These are phyloP conservation scores for Fusarium ambrosium DNA, from an alignment of 2,329 filamentous ascomycete genomes.

Conservation along the genomic window DNA sequence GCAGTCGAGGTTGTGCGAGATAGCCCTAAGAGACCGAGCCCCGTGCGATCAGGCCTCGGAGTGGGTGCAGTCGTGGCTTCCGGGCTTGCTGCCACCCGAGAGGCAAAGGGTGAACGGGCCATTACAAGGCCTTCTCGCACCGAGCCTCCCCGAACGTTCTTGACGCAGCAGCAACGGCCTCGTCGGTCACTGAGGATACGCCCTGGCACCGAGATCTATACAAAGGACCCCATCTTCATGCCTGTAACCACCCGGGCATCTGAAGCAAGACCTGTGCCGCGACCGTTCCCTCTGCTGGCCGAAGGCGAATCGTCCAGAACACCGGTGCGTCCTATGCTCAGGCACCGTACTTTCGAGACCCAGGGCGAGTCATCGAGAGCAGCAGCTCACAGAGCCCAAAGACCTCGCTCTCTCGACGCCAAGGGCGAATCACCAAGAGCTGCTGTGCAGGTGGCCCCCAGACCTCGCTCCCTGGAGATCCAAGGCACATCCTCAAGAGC, in stretches of 20 bases:
- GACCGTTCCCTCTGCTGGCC: constrained; percentile 23
- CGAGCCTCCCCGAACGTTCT: constrained; percentile 42
- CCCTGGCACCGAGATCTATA: constrained; percentile 44
- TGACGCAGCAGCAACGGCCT: constrained; percentile 42
- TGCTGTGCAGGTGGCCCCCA: constrained; percentile 18
- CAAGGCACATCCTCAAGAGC: constrained; percentile 29
- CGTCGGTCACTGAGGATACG: constrained; percentile 37
- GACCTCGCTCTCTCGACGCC: constrained; percentile 33
- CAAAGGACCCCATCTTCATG: constrained; percentile 43
- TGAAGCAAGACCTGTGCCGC: constrained; percentile 25
- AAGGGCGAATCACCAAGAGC: constrained; percentile 30
- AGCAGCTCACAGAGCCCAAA: neutral
- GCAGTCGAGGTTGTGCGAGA: constrained; percentile 15
- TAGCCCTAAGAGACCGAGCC: constrained; percentile 27
- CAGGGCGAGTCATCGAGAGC: constrained; percentile 30
- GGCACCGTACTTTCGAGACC: constrained; percentile 15
- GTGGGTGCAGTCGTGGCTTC: neutral
- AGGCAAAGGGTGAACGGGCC: constrained; percentile 21
- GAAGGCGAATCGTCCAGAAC: constrained; percentile 29
- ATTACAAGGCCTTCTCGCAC: constrained; percentile 23
- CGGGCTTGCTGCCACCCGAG: constrained; percentile 2
- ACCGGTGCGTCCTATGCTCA: constrained; percentile 23
- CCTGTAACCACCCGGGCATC: constrained; percentile 37
- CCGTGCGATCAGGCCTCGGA: constrained; percentile 16
- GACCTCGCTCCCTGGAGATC: constrained; percentile 14